Evolutionary conservation across 2,329 filamentous ascomycete genomes (phyloP).

Genomic region (Fusarium goolgardi): DNA sequence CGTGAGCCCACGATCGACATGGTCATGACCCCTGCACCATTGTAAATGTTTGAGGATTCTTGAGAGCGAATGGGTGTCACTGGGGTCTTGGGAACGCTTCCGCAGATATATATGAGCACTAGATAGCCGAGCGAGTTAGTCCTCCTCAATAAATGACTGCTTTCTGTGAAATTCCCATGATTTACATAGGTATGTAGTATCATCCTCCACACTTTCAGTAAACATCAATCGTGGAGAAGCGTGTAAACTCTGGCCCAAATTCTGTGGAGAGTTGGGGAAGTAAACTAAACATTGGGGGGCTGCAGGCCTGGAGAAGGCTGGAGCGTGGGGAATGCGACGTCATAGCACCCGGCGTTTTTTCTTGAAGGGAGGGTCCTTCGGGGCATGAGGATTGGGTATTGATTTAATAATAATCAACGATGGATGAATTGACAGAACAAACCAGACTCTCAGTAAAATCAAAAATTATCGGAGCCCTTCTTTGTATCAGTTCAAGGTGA

Average conservation of each 20-base stretch:
- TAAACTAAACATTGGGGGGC: constrained; percentile 20
- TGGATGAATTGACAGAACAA: constrained; percentile 3
- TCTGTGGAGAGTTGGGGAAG: constrained; percentile 26
- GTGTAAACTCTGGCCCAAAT: constrained; percentile 18
- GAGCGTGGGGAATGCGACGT: constrained; percentile 46
- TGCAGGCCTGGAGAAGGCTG: neutral
- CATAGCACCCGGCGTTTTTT: constrained; percentile 19
- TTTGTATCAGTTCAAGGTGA: neutral
- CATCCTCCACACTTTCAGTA: neutral
- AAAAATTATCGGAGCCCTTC: neutral
- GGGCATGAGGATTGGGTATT: constrained; percentile 10
- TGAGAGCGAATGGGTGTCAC: neutral
- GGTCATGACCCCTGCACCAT: constrained; percentile 20
- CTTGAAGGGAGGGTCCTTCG: constrained; percentile 10
- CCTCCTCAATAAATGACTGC: neutral
- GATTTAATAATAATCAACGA: too few relatives aligned
- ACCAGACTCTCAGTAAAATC: neutral
- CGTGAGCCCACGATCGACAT: constrained; percentile 6
- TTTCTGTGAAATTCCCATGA: neutral
- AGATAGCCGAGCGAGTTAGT: neutral
- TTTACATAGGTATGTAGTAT: neutral
- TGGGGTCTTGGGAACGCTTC: neutral
- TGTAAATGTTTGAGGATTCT: constrained; percentile 5
- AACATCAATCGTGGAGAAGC: constrained; percentile 14
- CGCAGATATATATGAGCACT: neutral